These are phyloP conservation scores for Colletotrichum incanum DNA, from an alignment of 2,329 filamentous ascomycete genomes.

Conservation along the genomic window DNA sequence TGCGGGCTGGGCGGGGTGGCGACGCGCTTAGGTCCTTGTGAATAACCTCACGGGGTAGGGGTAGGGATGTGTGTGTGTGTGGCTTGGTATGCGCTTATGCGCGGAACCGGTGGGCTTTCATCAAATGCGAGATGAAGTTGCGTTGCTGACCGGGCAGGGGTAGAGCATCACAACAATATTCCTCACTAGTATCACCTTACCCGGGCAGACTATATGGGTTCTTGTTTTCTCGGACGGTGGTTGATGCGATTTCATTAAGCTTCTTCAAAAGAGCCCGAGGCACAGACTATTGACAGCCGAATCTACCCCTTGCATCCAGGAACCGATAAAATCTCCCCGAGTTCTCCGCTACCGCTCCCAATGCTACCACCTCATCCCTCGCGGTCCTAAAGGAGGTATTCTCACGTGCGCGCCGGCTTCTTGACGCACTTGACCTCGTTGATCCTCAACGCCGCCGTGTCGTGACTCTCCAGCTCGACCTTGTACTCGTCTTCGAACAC, in stretches of 20 bases:
- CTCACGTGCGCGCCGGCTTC: constrained; percentile 16
- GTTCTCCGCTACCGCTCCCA: neutral
- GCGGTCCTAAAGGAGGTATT: neutral
- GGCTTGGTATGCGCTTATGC: constrained; percentile 11
- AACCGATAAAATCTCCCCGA: neutral
- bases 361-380: neutral
- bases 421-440: constrained; percentile 43
- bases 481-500: constrained; percentile 50
- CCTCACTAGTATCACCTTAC: neutral
- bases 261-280: neutral
- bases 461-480: constrained; percentile 53
- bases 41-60: constrained; percentile 32
- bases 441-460: constrained; percentile 52
- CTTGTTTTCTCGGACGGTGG: neutral
- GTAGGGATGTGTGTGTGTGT: no score
- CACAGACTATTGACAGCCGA: neutral
- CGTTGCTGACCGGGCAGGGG: constrained; percentile 17
- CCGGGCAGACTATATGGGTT: neutral
- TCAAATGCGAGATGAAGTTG: constrained; percentile 28
- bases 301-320: constrained; percentile 18
- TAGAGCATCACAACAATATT: neutral
- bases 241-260: neutral
- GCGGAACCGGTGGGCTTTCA: neutral
- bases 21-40: constrained; percentile 3
- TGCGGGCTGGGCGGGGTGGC: constrained; percentile 25